Evolutionary conservation across 768 basidiomycete species (phyloP), one percentile per base, ranked within the genome.

Genomic region (Hygrocybe coccinea): DNA sequence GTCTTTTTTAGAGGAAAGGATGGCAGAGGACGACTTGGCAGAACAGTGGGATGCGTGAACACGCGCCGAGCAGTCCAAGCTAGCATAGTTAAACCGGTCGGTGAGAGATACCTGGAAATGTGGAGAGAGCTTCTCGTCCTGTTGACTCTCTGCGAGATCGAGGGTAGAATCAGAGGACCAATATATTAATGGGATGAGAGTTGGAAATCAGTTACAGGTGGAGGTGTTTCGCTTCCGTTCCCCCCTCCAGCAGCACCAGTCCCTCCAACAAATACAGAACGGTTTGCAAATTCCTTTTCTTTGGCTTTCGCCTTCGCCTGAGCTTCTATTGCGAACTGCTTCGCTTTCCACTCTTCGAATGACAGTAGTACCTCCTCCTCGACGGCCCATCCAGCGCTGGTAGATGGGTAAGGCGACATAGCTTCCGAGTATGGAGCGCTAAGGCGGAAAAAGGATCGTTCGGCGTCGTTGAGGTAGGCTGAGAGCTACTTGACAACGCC

Each of bases 21-120:
- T 89, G 1, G 89, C 81, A 0, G 86, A 83, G 0, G 91, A 73
- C 1, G 89, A 91, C 64, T 93, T 93, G 33, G 93, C 87, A 2
- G 80, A 79, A 25, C 82, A 79, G 67, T 95, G 93, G 0, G 92
- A 77, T 7, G 79, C 80, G 70, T 95, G 95, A 22, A 98, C 86
- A 12, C 92, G 86, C 1, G 95, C 95, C 1, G 91, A 92, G 67
- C 97, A 99, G 69, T 97, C 95, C 56, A 86, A 67, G 50, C 84
- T 85, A 39, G 97, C 97, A 64, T 95, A 98, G 71, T 99, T 97
- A 77, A 95, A 97, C 41, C 93, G 80, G 74, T 95, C 91, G 11
- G 80, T 85, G 41, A 90, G 72, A 1, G 89, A 89, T 5, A 91
- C 83, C 17, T 80, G 79, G 65, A 87, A 85, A 61, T 85, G 83